phyloP scores from a whole-genome alignment of 2,329 filamentous ascomycete genomes.

The Pleurostoma richardsiae region DNA sequence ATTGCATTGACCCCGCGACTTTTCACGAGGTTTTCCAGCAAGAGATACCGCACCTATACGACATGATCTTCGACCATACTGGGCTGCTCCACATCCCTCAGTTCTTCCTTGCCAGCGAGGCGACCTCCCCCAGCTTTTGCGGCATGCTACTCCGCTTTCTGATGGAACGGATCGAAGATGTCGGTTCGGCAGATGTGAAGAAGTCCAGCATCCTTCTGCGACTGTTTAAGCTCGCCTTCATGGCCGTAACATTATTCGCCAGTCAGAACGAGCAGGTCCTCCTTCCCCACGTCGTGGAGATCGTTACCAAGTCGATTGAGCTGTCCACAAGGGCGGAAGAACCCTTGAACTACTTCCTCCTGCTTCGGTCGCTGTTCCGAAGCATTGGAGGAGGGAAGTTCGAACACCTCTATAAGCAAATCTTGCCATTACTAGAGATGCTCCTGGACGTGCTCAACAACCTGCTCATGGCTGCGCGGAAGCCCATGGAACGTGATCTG shows the following conservation, averaged over 20 bases:
- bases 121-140: slow-evolving; percentile 94
- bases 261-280: slow-evolving; percentile 93
- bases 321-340: slow-evolving; percentile 92
- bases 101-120: slow-evolving; percentile 97
- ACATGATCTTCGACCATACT: slow-evolving; percentile 97
- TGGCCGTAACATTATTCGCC: slow-evolving; percentile 97
- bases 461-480: slow-evolving; percentile 81
- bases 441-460: slow-evolving; percentile 96
- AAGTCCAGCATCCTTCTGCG: slow-evolving; percentile 89
- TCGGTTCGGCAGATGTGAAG: slow-evolving; percentile 85
- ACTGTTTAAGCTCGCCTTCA: slow-evolving; percentile 97
- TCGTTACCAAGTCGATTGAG: slow-evolving; percentile 96
- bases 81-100: slow-evolving; percentile 92
- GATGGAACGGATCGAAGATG: slow-evolving; percentile 94
- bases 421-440: slow-evolving; percentile 94
- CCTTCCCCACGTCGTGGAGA: slow-evolving; percentile 91
- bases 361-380: slow-evolving; percentile 86
- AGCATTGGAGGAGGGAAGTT: slow-evolving; percentile 97
- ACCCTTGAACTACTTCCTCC: slow-evolving; percentile 96
- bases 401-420: slow-evolving; percentile 97
- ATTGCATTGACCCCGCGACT: slow-evolving; percentile 95
- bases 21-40: slow-evolving; percentile 98
- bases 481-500: slow-evolving; percentile 84
- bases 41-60: slow-evolving; percentile 93
- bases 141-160: slow-evolving; percentile 97